Conservation (phyloP, 768 basidiomycete genomes). For the Chalciporus piperatus region DNA sequence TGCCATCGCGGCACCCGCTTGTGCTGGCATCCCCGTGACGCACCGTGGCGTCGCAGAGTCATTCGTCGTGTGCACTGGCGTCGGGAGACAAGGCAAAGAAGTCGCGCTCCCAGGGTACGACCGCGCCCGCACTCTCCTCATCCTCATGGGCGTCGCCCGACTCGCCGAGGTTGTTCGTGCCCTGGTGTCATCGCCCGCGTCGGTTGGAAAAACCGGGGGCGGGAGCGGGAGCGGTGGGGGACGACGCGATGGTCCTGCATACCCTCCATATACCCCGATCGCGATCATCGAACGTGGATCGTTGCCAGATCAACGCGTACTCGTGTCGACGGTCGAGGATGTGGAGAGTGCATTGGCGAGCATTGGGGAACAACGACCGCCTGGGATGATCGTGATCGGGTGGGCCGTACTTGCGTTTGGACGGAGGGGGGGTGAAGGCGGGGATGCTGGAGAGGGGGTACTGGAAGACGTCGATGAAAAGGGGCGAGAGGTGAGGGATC, state of each 20-base stretch:
- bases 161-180: conserved; percentile 68
- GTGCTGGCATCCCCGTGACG: conserved; percentile 91
- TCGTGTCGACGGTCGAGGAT: conserved; percentile 72
- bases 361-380: conserved; percentile 84
- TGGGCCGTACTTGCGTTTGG: conserved; percentile 80
- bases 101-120: conserved; percentile 88
- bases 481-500: background rate
- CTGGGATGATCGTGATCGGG: conserved; percentile 94
- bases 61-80: conserved; percentile 90
- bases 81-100: conserved; percentile 80
- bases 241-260: conserved; percentile 53
- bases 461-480: conserved; percentile 32
- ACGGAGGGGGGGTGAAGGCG: conserved; percentile 39
- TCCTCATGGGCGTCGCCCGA: conserved; percentile 95
- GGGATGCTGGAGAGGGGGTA: conserved; percentile 57
- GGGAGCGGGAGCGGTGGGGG: conserved; percentile 22
- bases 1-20: conserved; percentile 84
- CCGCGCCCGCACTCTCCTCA: conserved; percentile 71
- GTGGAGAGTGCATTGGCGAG: conserved; percentile 70
- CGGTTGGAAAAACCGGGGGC: too few species aligned
- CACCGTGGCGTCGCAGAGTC: conserved; percentile 93
- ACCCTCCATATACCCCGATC: conserved; percentile 78
- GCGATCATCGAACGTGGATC: conserved; percentile 95
- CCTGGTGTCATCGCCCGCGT: conserved; percentile 34
- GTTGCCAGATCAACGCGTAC: conserved; percentile 86